phyloP scores from a whole-genome alignment of 495 filamentous ascomycete genomes.

The Cercophora scortea region DNA sequence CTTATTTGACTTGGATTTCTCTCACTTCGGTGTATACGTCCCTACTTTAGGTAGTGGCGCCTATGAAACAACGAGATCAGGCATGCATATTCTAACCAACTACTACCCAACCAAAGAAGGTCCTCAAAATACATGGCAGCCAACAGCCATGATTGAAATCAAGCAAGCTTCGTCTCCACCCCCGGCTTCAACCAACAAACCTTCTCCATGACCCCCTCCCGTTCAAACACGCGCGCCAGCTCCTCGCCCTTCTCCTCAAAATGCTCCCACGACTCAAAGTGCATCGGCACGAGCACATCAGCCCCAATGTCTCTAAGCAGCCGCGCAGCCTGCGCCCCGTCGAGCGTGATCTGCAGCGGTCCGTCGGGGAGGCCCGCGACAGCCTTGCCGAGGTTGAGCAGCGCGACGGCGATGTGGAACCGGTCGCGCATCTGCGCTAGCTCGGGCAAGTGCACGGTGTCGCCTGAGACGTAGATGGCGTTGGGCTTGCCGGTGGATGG shows the following conservation, averaged over 20 bases:
- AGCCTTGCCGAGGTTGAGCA: constrained; percentile 33
- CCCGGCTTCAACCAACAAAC: constrained; percentile 28
- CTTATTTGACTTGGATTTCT: no score
- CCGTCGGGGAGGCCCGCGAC: constrained; percentile 15
- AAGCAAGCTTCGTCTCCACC: constrained; percentile 11
- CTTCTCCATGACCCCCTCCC: constrained; percentile 50
- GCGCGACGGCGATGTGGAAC: constrained; percentile 28
- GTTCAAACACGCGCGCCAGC: constrained; percentile 47
- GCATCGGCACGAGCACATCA: constrained; percentile 44
- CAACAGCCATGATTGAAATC: no score
- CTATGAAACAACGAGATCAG: background rate
- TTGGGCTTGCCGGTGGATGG: constrained; percentile 33
- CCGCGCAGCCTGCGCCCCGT: constrained; percentile 34
- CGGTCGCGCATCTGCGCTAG: constrained; percentile 22
- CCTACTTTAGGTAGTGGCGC: no score
- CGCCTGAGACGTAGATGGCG: constrained; percentile 48
- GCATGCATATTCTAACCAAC: background rate
- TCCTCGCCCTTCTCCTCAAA: constrained; percentile 30
- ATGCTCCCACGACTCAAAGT: constrained; percentile 46
- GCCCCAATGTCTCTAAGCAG: constrained; percentile 36
- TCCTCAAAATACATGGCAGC: no score
- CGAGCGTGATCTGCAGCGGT: constrained; percentile 42
- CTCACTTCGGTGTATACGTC: no score
- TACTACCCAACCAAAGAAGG: no score
- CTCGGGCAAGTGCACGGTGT: constrained; percentile 45